Conservation (phyloP, 2,329 filamentous ascomycete genomes). For the Colletotrichum simmondsii region DNA sequence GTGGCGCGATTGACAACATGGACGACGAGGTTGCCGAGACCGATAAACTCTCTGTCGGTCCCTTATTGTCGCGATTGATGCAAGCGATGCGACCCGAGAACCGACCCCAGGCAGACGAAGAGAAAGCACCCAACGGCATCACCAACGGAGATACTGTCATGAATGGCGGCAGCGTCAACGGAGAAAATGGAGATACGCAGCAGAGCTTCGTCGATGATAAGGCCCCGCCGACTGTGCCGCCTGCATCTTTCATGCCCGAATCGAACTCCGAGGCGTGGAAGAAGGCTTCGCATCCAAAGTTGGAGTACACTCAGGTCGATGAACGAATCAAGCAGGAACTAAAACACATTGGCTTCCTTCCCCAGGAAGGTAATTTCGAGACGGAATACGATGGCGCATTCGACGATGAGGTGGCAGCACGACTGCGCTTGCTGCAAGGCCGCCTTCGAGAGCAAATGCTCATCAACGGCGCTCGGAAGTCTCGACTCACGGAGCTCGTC, state of each 20-base stretch:
- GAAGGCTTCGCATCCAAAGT: constrained; percentile 77
- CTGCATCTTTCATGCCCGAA: constrained; percentile 84
- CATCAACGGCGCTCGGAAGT: constrained; percentile 90
- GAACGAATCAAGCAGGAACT: constrained; percentile 93
- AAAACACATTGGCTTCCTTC: constrained; percentile 88
- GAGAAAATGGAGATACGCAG: constrained; percentile 53
- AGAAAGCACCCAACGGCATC: constrained; percentile 63
- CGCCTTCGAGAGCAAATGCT: constrained; percentile 86
- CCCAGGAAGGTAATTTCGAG: constrained; percentile 65
- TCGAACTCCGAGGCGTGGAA: constrained; percentile 82
- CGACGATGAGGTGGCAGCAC: constrained; percentile 93
- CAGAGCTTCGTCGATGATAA: constrained; percentile 48
- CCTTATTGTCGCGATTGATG: constrained; percentile 84
- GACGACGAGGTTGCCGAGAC: constrained; percentile 88
- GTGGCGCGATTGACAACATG: constrained; percentile 87
- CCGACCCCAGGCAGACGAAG: constrained; percentile 65
- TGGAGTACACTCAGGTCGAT: constrained; percentile 89
- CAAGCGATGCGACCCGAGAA: constrained; percentile 84
- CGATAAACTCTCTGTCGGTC: constrained; percentile 88
- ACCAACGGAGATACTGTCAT: constrained; percentile 65
- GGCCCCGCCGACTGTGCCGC: constrained; percentile 57
- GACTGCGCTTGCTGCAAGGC: constrained; percentile 85
- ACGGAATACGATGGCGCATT: constrained; percentile 90
- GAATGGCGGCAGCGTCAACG: constrained; percentile 58
- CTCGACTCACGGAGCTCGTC: constrained; percentile 85